Conservation (phyloP, 768 basidiomycete species). For the Leccinum subtestaceum region DNA sequence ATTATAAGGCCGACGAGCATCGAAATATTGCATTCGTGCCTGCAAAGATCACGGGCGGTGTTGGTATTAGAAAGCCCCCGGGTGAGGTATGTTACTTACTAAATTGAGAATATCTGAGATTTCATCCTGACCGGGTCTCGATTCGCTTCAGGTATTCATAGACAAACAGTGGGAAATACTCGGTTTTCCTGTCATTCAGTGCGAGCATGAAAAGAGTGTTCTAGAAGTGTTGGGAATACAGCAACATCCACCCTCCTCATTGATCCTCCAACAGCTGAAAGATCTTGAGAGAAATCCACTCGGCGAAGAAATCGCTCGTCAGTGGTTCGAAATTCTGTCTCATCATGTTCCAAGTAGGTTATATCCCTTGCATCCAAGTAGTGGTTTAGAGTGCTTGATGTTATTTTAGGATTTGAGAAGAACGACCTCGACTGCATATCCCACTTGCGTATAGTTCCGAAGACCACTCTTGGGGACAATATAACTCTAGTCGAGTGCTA, state of each 20-base stretch:
- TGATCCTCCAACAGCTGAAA: slow-evolving; percentile 51
- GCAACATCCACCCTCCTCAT: slow-evolving; percentile 54
- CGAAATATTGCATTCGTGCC: slow-evolving; percentile 27
- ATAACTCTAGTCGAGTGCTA: slow-evolving; percentile 55
- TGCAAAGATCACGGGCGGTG: too few species aligned
- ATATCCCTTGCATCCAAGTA: slow-evolving; percentile 41
- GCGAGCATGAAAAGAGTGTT: too few species aligned
- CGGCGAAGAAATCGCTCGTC: slow-evolving; percentile 48
- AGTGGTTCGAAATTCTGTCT: slow-evolving; percentile 66
- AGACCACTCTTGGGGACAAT: slow-evolving; percentile 29
- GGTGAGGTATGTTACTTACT: too few species aligned
- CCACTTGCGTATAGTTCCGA: slow-evolving; percentile 61
- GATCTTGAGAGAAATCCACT: slow-evolving; percentile 43
- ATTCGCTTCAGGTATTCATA: too few species aligned
- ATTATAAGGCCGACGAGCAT: slow-evolving; percentile 51
- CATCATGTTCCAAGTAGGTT: slow-evolving; percentile 52
- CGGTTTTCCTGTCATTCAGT: too few species aligned
- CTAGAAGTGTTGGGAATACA: too few species aligned
- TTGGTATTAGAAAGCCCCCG: too few species aligned
- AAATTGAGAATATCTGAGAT: too few species aligned
- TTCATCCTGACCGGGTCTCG: too few species aligned
- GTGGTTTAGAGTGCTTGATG: neutral
- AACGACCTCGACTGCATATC: slow-evolving; percentile 58
- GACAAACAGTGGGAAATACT: too few species aligned
- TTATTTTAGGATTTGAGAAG: slow-evolving; percentile 48